phyloP scores from a whole-genome alignment of 768 basidiomycete species.

The Pisolithus marmoratus region DNA sequence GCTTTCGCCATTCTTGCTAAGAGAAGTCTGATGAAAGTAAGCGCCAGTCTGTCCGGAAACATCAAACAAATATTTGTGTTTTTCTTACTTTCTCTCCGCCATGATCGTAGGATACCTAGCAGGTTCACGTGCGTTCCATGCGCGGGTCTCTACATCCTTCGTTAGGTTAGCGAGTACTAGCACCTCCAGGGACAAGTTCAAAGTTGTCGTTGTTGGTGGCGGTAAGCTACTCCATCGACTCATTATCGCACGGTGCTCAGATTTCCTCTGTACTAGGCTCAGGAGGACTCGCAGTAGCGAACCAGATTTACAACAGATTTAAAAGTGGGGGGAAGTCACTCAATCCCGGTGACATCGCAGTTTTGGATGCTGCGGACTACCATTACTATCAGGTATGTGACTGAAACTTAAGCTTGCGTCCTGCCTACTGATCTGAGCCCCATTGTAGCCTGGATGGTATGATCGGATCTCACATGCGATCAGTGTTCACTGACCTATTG shows the following conservation, averaged over 20 bases:
- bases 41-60: not conserved
- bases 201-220: constrained; percentile 82
- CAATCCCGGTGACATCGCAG: constrained; percentile 71
- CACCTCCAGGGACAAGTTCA: constrained; percentile 53
- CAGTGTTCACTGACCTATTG: not conserved
- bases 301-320: constrained; percentile 83
- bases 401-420: not conserved
- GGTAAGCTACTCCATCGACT: constrained; percentile 40
- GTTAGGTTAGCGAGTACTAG: constrained; percentile 21
- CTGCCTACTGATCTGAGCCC: not conserved
- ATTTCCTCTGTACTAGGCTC: constrained; percentile 50
- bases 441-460: constrained; percentile 80
- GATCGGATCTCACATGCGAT: constrained; percentile 8
- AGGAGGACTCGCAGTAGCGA: constrained; percentile 77
- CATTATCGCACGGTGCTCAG: not conserved
- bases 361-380: constrained; percentile 74
- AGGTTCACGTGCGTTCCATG: constrained; percentile 7
- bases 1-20: constrained; percentile 1
- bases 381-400: constrained; percentile 77
- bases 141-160: constrained; percentile 3
- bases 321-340: constrained; percentile 61
- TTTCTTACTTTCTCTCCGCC: constrained; percentile 6
- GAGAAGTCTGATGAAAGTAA: not conserved
- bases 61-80: not conserved
- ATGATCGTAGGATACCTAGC: constrained; percentile 7